These are phyloP conservation scores for Aspergillus avenaceus DNA, from an alignment of 495 filamentous ascomycete genomes.

Conservation along the genomic window DNA sequence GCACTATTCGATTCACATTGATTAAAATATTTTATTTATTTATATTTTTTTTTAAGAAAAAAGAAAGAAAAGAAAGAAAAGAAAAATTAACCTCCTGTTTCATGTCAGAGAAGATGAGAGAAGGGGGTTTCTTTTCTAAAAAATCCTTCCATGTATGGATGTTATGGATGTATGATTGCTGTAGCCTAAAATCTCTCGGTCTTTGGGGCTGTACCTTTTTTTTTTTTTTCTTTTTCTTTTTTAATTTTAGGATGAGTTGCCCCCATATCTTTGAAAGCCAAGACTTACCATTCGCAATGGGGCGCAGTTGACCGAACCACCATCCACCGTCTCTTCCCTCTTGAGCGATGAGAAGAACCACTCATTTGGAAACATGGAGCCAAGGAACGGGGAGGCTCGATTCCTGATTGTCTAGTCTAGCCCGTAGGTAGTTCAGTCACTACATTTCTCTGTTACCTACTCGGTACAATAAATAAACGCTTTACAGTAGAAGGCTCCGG, in stretches of 20 bases:
- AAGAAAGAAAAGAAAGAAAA: neutral
- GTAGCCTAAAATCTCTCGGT: neutral
- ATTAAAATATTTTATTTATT: neutral
- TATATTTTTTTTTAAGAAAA: neutral
- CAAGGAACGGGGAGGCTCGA: no score
- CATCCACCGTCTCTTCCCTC: neutral
- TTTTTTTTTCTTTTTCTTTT: neutral
- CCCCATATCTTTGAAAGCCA: neutral
- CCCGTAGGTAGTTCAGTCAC: neutral
- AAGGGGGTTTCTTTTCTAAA: no score
- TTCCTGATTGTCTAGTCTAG: no score
- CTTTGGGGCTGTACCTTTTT: neutral
- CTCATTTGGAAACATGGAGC: no score
- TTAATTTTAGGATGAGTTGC: neutral
- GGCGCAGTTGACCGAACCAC: neutral
- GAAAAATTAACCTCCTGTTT: no score
- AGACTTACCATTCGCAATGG: neutral
- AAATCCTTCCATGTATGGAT: no score
- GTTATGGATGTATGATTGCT: neutral
- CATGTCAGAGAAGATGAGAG: no score
- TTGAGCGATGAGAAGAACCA: no score
- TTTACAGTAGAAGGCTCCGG: neutral
- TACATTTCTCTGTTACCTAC: no score
- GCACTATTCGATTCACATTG: slow-evolving; percentile 1
- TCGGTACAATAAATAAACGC: no score